phyloP scores from a whole-genome alignment of 2,329 filamentous ascomycete genomes.

The Fusarium zealandicum region DNA sequence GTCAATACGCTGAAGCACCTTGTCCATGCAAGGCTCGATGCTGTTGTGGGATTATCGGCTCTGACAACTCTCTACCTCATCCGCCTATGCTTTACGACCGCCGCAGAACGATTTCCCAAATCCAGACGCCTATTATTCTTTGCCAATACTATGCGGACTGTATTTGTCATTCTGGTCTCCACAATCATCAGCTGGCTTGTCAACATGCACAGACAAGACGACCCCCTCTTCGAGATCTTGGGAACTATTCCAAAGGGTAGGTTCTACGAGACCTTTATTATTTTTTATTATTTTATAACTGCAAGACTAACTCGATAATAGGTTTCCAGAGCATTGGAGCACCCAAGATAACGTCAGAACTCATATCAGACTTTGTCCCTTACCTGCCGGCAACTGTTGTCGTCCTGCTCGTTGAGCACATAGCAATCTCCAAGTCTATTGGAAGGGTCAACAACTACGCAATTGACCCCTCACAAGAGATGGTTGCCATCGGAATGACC shows the following conservation, averaged over 20 bases:
- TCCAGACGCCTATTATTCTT: constrained; percentile 85
- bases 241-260: constrained; percentile 75
- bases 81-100: constrained; percentile 67
- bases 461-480: constrained; percentile 93
- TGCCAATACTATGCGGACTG: constrained; percentile 85
- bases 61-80: constrained; percentile 80
- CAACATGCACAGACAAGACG: constrained; percentile 70
- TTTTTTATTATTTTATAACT: too few species aligned
- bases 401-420: constrained; percentile 95
- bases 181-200: constrained; percentile 88
- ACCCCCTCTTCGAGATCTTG: constrained; percentile 77
- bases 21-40: constrained; percentile 73
- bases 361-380: constrained; percentile 72
- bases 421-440: constrained; percentile 96
- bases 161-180: constrained; percentile 90
- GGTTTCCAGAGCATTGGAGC: constrained; percentile 82
- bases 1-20: constrained; percentile 83
- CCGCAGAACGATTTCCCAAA: constrained; percentile 73
- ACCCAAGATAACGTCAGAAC: constrained; percentile 69
- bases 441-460: constrained; percentile 95
- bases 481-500: constrained; percentile 90
- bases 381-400: constrained; percentile 88
- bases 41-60: constrained; percentile 86
- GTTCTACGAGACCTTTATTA: not conserved
- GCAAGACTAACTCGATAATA: constrained; percentile 19